These are phyloP conservation scores for Psilocybe cubensis DNA, from an alignment of 768 basidiomycete species.

Conservation along the genomic window DNA sequence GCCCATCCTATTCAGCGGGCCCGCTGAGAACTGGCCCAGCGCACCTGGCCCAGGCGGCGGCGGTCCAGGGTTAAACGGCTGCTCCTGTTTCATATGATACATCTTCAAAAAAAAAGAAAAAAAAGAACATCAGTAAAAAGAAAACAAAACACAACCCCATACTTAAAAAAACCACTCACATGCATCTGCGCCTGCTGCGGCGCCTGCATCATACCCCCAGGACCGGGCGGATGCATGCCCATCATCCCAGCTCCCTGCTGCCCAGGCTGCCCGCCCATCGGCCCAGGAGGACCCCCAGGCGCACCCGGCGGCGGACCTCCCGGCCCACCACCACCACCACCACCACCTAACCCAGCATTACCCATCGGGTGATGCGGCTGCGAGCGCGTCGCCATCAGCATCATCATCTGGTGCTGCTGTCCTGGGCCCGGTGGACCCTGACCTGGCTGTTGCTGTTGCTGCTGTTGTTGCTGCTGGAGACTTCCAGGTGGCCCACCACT, in stretches of 20 bases:
- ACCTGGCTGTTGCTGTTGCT: slow-evolving; percentile 12
- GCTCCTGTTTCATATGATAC: slow-evolving; percentile 8
- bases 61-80: not conserved
- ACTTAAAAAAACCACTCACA: slow-evolving; percentile 5
- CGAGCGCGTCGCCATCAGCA: slow-evolving; percentile 4
- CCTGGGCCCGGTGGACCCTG: not conserved
- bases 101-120: not conserved
- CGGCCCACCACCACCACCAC: not conserved
- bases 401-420: slow-evolving; percentile 13
- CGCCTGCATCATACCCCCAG: not conserved
- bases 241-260: slow-evolving; percentile 9
- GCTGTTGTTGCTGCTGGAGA: slow-evolving; percentile 12
- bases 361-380: slow-evolving; percentile 1
- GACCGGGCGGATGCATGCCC: slow-evolving; percentile 8
- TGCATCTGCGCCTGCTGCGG: slow-evolving; percentile 11
- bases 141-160: not conserved
- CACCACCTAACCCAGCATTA: not conserved
- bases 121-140: not conserved
- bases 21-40: slow-evolving; percentile 3
- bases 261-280: not conserved
- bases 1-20: slow-evolving; percentile 14
- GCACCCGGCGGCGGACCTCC: slow-evolving; percentile 6
- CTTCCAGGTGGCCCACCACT: slow-evolving; percentile 15
- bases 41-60: not conserved
- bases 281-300: slow-evolving; percentile 2